A percentile compares a stretch with the other conserved stretches of the same genome.
Conservation (phyloP, 257 asterid genomes). For the Nyctanthes arbortristis region DNA sequence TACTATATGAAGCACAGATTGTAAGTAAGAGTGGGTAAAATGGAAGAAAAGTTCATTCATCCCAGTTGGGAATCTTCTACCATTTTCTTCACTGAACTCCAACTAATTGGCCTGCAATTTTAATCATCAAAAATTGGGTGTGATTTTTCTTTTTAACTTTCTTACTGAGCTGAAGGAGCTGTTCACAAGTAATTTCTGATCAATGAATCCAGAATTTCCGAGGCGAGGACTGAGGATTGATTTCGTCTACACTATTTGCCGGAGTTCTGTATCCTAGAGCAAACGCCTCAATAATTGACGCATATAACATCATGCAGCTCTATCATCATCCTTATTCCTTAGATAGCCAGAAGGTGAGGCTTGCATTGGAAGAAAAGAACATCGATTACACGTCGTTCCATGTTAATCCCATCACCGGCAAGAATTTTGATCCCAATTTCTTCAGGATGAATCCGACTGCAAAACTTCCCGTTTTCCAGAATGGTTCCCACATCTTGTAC, state of each 20-base stretch:
- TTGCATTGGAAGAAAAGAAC: slow-evolving; percentile 82
- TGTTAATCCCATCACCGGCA: slow-evolving; percentile 91
- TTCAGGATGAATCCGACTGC: slow-evolving; percentile 80
- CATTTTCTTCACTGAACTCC: not conserved
- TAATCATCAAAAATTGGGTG: not conserved
- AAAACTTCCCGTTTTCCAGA: slow-evolving; percentile 89
- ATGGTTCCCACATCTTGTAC: slow-evolving; percentile 75
- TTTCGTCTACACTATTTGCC: not conserved
- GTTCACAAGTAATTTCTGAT: not conserved
- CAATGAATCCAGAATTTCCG: slow-evolving; percentile 2
- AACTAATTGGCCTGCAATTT: not conserved
- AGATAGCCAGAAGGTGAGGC: slow-evolving; percentile 97
- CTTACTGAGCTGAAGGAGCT: too few relatives aligned
- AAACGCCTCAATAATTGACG: slow-evolving; percentile 11
- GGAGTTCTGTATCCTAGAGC: slow-evolving; percentile 9
- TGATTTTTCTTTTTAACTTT: not conserved
- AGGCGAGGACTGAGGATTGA: too few relatives aligned
- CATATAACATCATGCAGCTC: slow-evolving; percentile 65
- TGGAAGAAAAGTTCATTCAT: not conserved
- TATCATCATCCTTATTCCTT: slow-evolving; percentile 93
- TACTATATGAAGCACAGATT: too few relatives aligned
- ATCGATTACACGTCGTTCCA: slow-evolving; percentile 90
- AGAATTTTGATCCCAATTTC: slow-evolving; percentile 73
- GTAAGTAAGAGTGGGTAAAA: not conserved
- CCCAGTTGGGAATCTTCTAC: not conserved